A percentile compares a stretch with the other conserved stretches of the same genome.
Evolutionary conservation across 129 eudicot genomes (phyloP).

Genomic region (Flaveria bidentis): DNA sequence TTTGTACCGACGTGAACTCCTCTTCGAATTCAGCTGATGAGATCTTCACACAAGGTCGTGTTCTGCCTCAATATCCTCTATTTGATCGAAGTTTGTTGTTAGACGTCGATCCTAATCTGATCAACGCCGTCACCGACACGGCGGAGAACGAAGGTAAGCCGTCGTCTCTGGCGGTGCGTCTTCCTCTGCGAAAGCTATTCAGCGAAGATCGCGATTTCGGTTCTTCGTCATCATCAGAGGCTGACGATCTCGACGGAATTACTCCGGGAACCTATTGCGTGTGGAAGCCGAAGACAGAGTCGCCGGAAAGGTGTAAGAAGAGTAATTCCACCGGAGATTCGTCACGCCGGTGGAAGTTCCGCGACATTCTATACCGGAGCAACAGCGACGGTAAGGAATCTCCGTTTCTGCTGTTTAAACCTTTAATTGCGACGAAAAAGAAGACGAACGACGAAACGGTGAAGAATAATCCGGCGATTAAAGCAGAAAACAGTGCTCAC

Average conservation of each 20-base stretch:
- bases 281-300: slow-evolving; percentile 52
- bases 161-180: slow-evolving; percentile 35
- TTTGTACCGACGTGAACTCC: slow-evolving; percentile 18
- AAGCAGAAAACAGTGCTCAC: slow-evolving; percentile 26
- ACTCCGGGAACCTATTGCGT: slow-evolving; percentile 64
- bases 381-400: slow-evolving; percentile 53
- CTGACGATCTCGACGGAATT: slow-evolving; percentile 66
- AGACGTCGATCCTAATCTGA: slow-evolving; percentile 22
- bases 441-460: slow-evolving; percentile 19
- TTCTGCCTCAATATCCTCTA: slow-evolving; percentile 56
- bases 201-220: slow-evolving; percentile 59
- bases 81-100: slow-evolving; percentile 49
- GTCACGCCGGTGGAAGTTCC: slow-evolving; percentile 67
- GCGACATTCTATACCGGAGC: slow-evolving; percentile 51
- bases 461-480: slow-evolving; percentile 24
- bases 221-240: slow-evolving; percentile 55
- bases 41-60: slow-evolving; percentile 58
- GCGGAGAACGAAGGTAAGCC: slow-evolving; percentile 23
- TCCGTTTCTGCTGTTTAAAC: slow-evolving; percentile 32
- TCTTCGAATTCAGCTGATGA: slow-evolving; percentile 58
- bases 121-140: slow-evolving; percentile 16
- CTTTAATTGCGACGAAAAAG: slow-evolving; percentile 17
- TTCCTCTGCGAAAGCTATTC: slow-evolving; percentile 61
- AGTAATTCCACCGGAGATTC: slow-evolving; percentile 60
- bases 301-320: slow-evolving; percentile 47